These are phyloP conservation scores for Candida maltosa DNA, from an alignment of 805 yeast genomes.

Conservation along the genomic window DNA sequence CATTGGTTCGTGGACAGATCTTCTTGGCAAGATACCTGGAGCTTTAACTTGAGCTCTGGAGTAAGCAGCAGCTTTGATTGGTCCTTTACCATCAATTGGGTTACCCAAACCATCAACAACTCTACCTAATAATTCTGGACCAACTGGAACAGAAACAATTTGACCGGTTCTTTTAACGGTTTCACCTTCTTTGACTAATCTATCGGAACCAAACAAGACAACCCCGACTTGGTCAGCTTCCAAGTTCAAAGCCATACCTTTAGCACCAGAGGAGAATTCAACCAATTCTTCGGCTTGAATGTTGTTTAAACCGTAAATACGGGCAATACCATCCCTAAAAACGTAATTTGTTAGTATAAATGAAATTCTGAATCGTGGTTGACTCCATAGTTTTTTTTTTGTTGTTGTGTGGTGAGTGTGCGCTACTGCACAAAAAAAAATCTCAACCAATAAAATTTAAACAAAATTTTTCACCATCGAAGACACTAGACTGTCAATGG, in stretches of 20 bases:
- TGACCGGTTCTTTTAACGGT: constrained; percentile 99
- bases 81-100: constrained; percentile 99
- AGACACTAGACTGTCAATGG: background rate
- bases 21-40: constrained; percentile 99
- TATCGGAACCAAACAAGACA: constrained; percentile 98
- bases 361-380: background rate
- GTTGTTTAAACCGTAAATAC: constrained; percentile 99
- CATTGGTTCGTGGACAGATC: constrained; percentile 97
- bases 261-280: constrained; percentile 98
- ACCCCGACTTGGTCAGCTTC: constrained; percentile 99
- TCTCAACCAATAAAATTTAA: constrained; percentile 1
- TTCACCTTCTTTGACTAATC: constrained; percentile 98
- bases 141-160: constrained; percentile 99
- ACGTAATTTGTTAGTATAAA: constrained; percentile 38
- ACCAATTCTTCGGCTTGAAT: constrained; percentile 99
- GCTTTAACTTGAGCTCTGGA: constrained; percentile 99
- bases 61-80: constrained; percentile 78
- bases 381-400: background rate
- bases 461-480: constrained; percentile 3
- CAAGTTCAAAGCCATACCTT: constrained; percentile 99
- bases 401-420: background rate
- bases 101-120: constrained; percentile 99
- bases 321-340: constrained; percentile 98
- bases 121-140: constrained; percentile 97
- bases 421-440: constrained; percentile 1